phyloP scores from a whole-genome alignment of 768 basidiomycete species.

The Tylopilus sp. region DNA sequence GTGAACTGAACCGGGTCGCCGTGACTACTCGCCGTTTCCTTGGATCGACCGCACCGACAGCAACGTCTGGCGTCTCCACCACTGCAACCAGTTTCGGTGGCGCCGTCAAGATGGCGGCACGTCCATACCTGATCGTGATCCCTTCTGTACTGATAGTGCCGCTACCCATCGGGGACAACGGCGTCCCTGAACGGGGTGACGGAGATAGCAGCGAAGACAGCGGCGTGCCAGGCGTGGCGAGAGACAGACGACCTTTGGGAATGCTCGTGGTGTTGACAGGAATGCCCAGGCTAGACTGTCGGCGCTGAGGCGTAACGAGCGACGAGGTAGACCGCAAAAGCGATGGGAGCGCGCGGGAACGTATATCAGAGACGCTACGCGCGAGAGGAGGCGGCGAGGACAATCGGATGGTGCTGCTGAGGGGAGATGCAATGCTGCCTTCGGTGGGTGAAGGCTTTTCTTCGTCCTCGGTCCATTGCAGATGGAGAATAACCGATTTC shows the following conservation, averaged over 20 bases:
- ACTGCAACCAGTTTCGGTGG: slow-evolving; percentile 82
- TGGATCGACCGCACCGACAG: slow-evolving; percentile 85
- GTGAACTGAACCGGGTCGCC: slow-evolving; percentile 82
- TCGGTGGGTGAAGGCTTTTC: slow-evolving; percentile 15
- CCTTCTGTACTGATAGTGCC: slow-evolving; percentile 26
- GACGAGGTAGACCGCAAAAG: slow-evolving; percentile 55
- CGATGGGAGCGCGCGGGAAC: slow-evolving; percentile 47
- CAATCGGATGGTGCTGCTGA: slow-evolving; percentile 18
- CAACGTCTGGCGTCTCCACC: slow-evolving; percentile 85
- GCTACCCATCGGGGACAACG: slow-evolving; percentile 24
- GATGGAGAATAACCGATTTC: slow-evolving; percentile 79
- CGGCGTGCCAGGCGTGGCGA: slow-evolving; percentile 40
- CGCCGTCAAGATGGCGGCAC: slow-evolving; percentile 74
- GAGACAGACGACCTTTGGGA: slow-evolving; percentile 45
- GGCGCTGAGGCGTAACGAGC: slow-evolving; percentile 38
- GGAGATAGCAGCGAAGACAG: slow-evolving; percentile 30
- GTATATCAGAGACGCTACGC: slow-evolving; percentile 24
- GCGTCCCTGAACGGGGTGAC: slow-evolving; percentile 33
- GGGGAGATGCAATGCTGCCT: slow-evolving; percentile 23
- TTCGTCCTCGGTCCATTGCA: slow-evolving; percentile 82
- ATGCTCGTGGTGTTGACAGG: slow-evolving; percentile 34
- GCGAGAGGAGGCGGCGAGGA: slow-evolving; percentile 29
- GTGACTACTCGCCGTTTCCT: slow-evolving; percentile 81
- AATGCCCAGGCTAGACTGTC: slow-evolving; percentile 27
- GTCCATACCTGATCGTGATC: slow-evolving; percentile 54